phyloP scores from a whole-genome alignment of 1,139 yeast species.

The Candida sanyaensis region DNA sequence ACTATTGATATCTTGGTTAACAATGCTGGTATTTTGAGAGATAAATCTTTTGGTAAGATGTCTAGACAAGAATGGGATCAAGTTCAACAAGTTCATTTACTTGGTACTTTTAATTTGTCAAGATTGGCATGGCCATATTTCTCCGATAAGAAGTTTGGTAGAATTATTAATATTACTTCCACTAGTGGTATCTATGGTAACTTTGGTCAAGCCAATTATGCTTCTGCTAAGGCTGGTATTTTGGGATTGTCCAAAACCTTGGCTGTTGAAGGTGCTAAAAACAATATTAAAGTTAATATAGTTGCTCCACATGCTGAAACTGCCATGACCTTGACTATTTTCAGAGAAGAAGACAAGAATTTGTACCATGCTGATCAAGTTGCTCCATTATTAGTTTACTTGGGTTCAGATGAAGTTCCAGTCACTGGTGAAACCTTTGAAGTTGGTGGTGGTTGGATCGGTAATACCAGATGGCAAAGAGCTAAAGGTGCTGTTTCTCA shows the following conservation, averaged over 20 bases:
- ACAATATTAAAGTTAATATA: slow-evolving; percentile 73
- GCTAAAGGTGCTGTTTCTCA: slow-evolving; percentile 78
- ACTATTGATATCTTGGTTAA: slow-evolving; percentile 83
- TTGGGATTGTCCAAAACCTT: slow-evolving; percentile 82
- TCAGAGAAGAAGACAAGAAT: slow-evolving; percentile 73
- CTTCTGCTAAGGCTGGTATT: slow-evolving; percentile 90
- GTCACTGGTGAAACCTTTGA: slow-evolving; percentile 45
- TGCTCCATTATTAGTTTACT: slow-evolving; percentile 82
- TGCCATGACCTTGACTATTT: slow-evolving; percentile 90
- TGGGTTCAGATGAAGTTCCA: slow-evolving; percentile 74
- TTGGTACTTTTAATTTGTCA: slow-evolving; percentile 80
- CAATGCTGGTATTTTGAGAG: slow-evolving; percentile 94
- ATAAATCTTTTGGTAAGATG: slow-evolving; percentile 85
- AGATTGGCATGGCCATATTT: slow-evolving; percentile 94
- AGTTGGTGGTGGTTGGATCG: slow-evolving; percentile 89
- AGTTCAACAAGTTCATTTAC: slow-evolving; percentile 80
- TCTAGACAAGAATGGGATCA: slow-evolving; percentile 80
- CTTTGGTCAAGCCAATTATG: slow-evolving; percentile 96
- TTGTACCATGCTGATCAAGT: slow-evolving; percentile 87
- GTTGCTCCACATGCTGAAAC: slow-evolving; percentile 99
- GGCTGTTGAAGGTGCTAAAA: slow-evolving; percentile 87
- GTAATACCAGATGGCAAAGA: slow-evolving; percentile 94
- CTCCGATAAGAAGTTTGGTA: slow-evolving; percentile 74
- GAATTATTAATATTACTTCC: slow-evolving; percentile 85
- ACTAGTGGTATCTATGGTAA: slow-evolving; percentile 97